Percentiles rank a stretch among this genome's conserved stretches.
Conservation (phyloP, 1,139 yeast species). For the Diutina pseudorugosa region DNA sequence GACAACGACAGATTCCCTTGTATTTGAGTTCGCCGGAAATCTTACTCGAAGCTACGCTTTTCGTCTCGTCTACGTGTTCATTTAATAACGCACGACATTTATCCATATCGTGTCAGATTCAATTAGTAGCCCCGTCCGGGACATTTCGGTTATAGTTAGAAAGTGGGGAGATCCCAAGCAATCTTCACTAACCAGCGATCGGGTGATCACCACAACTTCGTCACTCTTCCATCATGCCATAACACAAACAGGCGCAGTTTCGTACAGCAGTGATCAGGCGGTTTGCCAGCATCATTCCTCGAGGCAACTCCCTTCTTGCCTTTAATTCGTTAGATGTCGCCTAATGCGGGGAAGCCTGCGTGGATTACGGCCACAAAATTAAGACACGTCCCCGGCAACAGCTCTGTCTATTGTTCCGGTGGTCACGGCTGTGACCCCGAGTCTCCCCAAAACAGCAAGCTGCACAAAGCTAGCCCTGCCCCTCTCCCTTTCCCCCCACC, state of each 20-base stretch:
- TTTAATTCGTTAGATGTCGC: too few relatives aligned
- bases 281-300: too few relatives aligned
- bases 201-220: not conserved
- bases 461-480: not conserved
- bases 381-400: not conserved
- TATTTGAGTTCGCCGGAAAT: too few relatives aligned
- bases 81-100: too few relatives aligned
- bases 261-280: too few relatives aligned
- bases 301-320: too few relatives aligned
- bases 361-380: not conserved
- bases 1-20: too few relatives aligned
- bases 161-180: not conserved
- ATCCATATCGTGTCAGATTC: not conserved
- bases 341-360: not conserved
- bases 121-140: not conserved
- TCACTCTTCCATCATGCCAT: too few relatives aligned
- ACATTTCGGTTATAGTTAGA: not conserved
- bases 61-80: too few relatives aligned
- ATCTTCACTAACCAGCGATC: not conserved
- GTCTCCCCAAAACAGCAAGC: not conserved
- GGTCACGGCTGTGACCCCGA: not conserved
- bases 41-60: too few relatives aligned
- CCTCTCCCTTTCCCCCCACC: too few relatives aligned
- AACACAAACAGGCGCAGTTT: not conserved
- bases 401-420: not conserved